Percentiles rank a stretch among this genome's conserved stretches.
These are phyloP conservation scores for Fragaria nilgerrensis DNA, from an alignment of 306 rosid species.

Conservation along the genomic window DNA sequence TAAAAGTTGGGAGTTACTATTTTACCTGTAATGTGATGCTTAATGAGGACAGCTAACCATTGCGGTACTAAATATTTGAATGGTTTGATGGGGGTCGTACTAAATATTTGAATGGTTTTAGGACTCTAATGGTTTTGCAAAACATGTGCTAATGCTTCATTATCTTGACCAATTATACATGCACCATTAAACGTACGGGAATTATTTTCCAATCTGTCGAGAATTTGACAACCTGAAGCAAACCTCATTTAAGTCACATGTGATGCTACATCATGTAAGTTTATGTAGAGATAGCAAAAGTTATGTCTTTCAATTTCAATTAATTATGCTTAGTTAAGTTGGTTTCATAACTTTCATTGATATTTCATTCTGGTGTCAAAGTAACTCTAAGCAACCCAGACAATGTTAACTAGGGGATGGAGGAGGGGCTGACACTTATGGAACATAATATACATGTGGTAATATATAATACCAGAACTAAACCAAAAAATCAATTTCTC, in stretches of 20 bases:
- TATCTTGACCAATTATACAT: conserved; percentile 68
- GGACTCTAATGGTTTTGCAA: no score
- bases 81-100: no score
- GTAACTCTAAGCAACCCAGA: no score
- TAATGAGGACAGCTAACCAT: no score
- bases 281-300: conserved; percentile 2
- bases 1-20: no score
- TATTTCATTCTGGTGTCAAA: neutral
- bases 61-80: no score
- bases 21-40: no score
- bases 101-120: no score
- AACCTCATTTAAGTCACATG: neutral
- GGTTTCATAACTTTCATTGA: neutral
- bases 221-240: conserved; percentile 56
- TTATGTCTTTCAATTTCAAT: neutral
- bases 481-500: conserved; percentile 2
- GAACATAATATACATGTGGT: neutral
- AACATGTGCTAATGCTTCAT: conserved; percentile 66
- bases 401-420: no score
- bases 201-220: conserved; percentile 72
- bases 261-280: neutral
- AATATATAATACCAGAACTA: neutral
- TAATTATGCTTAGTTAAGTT: no score
- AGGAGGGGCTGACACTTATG: no score
- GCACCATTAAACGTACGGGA: conserved; percentile 89